Conservation (phyloP, 2,329 filamentous ascomycete genomes). For the Incumbomyces lentus region DNA sequence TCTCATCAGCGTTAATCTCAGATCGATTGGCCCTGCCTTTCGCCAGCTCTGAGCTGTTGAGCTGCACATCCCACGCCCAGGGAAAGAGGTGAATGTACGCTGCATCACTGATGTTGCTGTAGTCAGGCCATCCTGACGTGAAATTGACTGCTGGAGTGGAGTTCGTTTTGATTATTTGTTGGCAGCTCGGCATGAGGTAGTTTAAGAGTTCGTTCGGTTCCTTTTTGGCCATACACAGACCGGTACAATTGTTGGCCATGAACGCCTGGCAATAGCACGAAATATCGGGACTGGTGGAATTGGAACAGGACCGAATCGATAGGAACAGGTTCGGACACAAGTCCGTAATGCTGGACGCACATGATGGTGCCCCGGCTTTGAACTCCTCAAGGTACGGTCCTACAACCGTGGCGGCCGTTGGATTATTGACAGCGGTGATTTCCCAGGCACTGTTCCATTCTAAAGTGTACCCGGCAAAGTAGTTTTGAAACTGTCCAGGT, state of each 20-base stretch:
- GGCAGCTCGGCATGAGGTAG: background rate
- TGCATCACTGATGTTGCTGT: background rate
- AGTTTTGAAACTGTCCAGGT: background rate
- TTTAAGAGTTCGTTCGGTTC: background rate
- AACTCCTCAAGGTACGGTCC: background rate
- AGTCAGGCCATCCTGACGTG: background rate
- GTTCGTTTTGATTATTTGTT: background rate
- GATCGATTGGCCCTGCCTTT: background rate
- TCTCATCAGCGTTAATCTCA: background rate
- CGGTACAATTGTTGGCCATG: background rate
- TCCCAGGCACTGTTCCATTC: background rate
- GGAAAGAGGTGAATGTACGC: slow-evolving; percentile 1
- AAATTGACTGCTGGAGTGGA: background rate
- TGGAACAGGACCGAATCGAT: background rate
- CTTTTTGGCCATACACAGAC: background rate
- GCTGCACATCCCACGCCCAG: background rate
- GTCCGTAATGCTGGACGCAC: background rate
- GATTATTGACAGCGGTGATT: background rate
- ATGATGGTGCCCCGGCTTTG: background rate
- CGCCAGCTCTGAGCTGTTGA: background rate
- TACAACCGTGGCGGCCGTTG: background rate
- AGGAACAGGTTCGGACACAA: background rate
- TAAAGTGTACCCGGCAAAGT: background rate
- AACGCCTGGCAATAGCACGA: slow-evolving; percentile 1
- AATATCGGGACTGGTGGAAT: background rate